Evolutionary conservation across 2,329 filamentous ascomycete genomes (phyloP), one percentile per base, ranked within the genome.

Genomic region (Cryphonectria carpinicola): DNA sequence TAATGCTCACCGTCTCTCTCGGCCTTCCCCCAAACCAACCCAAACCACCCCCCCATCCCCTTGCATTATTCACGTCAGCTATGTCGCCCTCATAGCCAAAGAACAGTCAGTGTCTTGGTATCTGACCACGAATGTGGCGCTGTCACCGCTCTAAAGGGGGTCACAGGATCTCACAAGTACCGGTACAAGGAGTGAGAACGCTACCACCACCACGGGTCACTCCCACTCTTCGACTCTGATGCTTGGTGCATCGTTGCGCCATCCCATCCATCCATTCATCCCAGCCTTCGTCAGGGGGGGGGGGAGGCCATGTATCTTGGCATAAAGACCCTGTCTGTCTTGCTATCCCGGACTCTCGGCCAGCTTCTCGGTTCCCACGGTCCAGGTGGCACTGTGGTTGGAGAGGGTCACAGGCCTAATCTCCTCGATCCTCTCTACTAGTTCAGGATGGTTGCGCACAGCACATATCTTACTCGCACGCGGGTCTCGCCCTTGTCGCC

Each of bases 1-100:
- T 65, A 52, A 66, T 68, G 49, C 66, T 72, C 68, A 72, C 70
- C 70, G 70, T 70, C 68, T 70, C 63, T 69, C 65, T 52, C 37
- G 8, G 28, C 37, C 37, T 32, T 35, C 13, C n/a, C 41, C 54
- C 41, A 3, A 32, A 32, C 43, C 25, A 32, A 32, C 32, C 52
- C 60, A 39, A 49, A 49, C 35, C 13, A 49, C 35, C 13, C 35
- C 41, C 37, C 41, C 43, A 32, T 35, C 61, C 62, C 68, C 70
- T 70, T 62, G 41, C 68, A 66, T 37, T 19, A 46, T 66, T n/a
- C 25, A 61, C 58, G 64, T 72, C 68, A 68, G 66, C 56, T 64
- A 69, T 63, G 56, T 67, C 64, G 41, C 35, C 58, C 63, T 61
- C 68, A 70, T 58, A 35, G 62, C 65, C 62, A 66, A 39, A 46